Base-by-base conservation (phyloP, 257 asterid species). In the Scutellaria galericulata region DNA sequence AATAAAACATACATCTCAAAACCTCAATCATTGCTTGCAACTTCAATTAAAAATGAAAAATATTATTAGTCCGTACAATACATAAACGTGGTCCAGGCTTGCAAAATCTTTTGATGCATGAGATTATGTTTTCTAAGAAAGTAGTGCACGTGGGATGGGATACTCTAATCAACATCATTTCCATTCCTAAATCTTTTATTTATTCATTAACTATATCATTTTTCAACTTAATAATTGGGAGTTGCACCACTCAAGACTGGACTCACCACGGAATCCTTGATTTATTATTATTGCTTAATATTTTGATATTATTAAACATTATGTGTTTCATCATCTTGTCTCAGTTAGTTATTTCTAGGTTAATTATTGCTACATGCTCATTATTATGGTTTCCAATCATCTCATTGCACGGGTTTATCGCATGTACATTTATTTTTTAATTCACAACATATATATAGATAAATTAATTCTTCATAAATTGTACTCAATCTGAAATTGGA, bases 1-100 rank as follows among this genome's bases (percentile, higher is more conserved):
- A 37, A 66, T 51, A 66, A 55, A 66, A 64, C 35, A 58, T 42
- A 42, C 64, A 63, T 55, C 75, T 75, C 76, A 80, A 71, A 66
- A 72, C 45, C 56, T 72, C 79, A 77, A 80, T 80, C 79, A 80
- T 80, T 80, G 81, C 77, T 57, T 77, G 51, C 71, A 73, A 75
- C 57, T 70, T 47, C 9, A 24, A 20, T 18, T 70, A 5, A 24
- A 10, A 41, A n/a, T 5, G 14, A 1, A 10, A 20, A 50, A 66
- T 24, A 24, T 4, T 0, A 48, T n/a, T 14, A 4, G 1, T 75
- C 47, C 69, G 82, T 78, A 78, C 79, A 31, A 48, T 59, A 14
- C 62, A 18, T 24, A 65, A 42, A 41, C 70, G 76, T 70, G 70
- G 27, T 46, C 69, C 78, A 71, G 84, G 79, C 70, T 64, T 47